Percentiles rank a stretch among this genome's conserved stretches.
Conservation (phyloP, 768 basidiomycete species). For the Boletus speciosus region DNA sequence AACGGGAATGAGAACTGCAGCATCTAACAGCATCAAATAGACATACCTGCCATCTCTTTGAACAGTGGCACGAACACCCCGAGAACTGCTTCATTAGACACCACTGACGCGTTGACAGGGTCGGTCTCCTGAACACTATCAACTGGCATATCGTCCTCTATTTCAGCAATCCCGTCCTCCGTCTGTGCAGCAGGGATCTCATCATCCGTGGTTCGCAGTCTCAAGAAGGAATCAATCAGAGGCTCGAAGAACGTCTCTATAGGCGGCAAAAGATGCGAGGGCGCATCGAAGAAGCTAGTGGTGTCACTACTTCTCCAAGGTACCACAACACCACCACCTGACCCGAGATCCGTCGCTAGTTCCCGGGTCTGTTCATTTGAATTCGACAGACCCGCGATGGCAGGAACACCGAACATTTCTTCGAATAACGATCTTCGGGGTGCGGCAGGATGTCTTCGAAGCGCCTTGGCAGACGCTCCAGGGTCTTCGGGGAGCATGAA, state of each 20-base stretch:
- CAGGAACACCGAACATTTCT: slow-evolving; percentile 85
- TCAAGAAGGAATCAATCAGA: slow-evolving; percentile 49
- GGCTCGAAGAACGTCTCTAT: slow-evolving; percentile 68
- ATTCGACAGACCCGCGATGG: slow-evolving; percentile 42
- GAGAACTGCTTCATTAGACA: slow-evolving; percentile 56
- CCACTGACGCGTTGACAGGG: slow-evolving; percentile 24
- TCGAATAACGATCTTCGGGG: slow-evolving; percentile 68
- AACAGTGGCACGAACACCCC: slow-evolving; percentile 61
- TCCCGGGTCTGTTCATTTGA: slow-evolving; percentile 19
- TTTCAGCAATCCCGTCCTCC: slow-evolving; percentile 30
- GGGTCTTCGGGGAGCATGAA: slow-evolving; percentile 40
- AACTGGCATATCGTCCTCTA: slow-evolving; percentile 44
- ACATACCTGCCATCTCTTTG: slow-evolving; percentile 45
- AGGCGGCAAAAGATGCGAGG: slow-evolving; percentile 76
- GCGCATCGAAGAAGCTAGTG: slow-evolving; percentile 55
- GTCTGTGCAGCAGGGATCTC: slow-evolving; percentile 7
- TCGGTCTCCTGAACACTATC: slow-evolving; percentile 26
- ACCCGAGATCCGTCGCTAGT: slow-evolving; percentile 7
- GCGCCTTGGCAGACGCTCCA: slow-evolving; percentile 40
- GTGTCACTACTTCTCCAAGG: slow-evolving; percentile 42
- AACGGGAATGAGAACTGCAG: slow-evolving; percentile 2
- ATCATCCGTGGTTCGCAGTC: slow-evolving; percentile 25
- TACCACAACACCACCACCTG: slow-evolving; percentile 17
- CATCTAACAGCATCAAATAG: background rate
- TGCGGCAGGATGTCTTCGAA: slow-evolving; percentile 28